These are phyloP conservation scores for Pseudogymnoascus sp. DNA, from an alignment of 2,329 filamentous ascomycete species.

Conservation along the genomic window DNA sequence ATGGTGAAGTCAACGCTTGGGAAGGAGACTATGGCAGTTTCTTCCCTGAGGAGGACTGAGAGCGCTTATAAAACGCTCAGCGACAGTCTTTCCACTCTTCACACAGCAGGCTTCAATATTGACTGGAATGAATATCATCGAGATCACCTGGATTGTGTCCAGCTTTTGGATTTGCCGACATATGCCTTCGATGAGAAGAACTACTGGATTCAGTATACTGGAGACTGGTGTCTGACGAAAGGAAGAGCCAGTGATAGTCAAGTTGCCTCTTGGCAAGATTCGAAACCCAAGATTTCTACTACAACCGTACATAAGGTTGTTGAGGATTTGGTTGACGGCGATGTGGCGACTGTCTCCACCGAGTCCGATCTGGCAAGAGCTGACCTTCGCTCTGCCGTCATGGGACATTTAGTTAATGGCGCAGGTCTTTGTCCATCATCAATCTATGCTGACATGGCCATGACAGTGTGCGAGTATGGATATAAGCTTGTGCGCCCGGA, in stretches of 20 bases:
- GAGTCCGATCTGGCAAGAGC: constrained; percentile 50
- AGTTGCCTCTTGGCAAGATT: constrained; percentile 9
- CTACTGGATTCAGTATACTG: constrained; percentile 58
- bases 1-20: constrained; percentile 62
- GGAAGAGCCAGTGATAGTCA: constrained; percentile 31
- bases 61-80: constrained; percentile 58
- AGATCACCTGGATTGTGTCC: constrained; percentile 50
- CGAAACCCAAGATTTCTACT: constrained; percentile 45
- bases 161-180: constrained; percentile 57
- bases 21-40: constrained; percentile 45
- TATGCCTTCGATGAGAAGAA: constrained; percentile 66
- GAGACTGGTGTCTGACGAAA: constrained; percentile 65
- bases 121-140: constrained; percentile 67
- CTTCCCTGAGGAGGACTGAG: constrained; percentile 57
- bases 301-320: constrained; percentile 50
- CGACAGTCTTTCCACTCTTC: constrained; percentile 51
- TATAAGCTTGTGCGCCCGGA: constrained; percentile 57
- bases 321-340: constrained; percentile 45
- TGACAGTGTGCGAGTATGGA: constrained; percentile 60
- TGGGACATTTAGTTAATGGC: constrained; percentile 54
- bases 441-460: constrained; percentile 53
- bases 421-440: constrained; percentile 50
- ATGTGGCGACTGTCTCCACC: constrained; percentile 44
- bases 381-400: constrained; percentile 47
- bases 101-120: constrained; percentile 55